A percentile compares a stretch with the other conserved stretches of the same genome.
Conservation (phyloP, 257 asterid genomes). For the Solanum rostratum region DNA sequence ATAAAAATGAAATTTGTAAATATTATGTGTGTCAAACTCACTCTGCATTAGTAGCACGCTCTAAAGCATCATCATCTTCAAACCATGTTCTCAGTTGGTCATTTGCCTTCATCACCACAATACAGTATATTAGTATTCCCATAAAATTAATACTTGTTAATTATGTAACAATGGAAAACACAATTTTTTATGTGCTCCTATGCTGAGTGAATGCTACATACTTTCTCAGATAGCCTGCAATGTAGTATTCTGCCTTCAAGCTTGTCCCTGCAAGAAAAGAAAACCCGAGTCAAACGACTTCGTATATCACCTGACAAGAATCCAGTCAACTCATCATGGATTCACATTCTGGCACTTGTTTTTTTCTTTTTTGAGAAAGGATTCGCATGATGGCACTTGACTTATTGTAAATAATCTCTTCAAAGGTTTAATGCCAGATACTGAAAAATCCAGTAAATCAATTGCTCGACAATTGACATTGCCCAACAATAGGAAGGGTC, state of each 20-base stretch:
- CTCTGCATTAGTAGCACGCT: conserved; percentile 86
- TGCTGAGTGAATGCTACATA: conserved; percentile 16
- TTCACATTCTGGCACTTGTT: neutral
- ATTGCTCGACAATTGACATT: neutral
- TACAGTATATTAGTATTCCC: neutral
- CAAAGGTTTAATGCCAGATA: neutral
- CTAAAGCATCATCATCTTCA: conserved; percentile 75
- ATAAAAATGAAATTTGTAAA: neutral
- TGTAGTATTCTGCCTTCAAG: conserved; percentile 80
- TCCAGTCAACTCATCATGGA: neutral
- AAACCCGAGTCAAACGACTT: neutral
- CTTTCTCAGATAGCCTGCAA: conserved; percentile 88
- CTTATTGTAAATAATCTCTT: neutral
- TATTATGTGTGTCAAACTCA: conserved; percentile 17
- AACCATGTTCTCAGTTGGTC: conserved; percentile 66
- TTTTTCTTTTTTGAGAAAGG: too few relatives aligned
- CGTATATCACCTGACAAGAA: neutral
- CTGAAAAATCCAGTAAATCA: neutral
- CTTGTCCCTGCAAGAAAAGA: conserved; percentile 41
- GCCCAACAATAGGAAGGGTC: neutral
- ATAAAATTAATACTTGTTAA: neutral
- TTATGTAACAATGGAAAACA: neutral
- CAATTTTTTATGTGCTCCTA: neutral
- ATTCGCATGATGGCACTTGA: neutral
- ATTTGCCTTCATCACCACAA: conserved; percentile 43